phyloP scores from a whole-genome alignment of 2,329 filamentous ascomycete species.

The Cladosporium sp. region DNA sequence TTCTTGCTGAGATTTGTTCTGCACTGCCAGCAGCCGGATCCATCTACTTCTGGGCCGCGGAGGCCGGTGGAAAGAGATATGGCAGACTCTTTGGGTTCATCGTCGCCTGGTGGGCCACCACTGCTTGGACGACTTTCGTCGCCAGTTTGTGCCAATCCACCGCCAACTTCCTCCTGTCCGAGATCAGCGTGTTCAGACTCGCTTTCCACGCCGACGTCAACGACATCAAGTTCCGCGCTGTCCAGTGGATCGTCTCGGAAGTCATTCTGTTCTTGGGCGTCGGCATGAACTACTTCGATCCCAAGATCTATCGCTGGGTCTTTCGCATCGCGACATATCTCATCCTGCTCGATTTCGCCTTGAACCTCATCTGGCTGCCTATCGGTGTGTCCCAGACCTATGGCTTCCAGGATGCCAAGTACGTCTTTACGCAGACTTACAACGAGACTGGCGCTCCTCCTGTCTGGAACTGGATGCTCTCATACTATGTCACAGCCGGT shows the following conservation, averaged over 20 bases:
- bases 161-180: slow-evolving; percentile 39
- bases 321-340: slow-evolving; percentile 49
- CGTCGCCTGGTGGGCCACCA: slow-evolving; percentile 63
- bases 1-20: slow-evolving; percentile 58
- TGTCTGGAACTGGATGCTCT: slow-evolving; percentile 62
- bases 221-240: slow-evolving; percentile 55
- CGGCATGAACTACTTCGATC: slow-evolving; percentile 36
- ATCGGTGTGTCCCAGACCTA: slow-evolving; percentile 53
- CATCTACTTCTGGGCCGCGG: slow-evolving; percentile 60
- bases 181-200: slow-evolving; percentile 55
- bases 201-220: slow-evolving; percentile 51
- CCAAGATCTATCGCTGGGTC: slow-evolving; percentile 44
- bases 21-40: slow-evolving; percentile 56
- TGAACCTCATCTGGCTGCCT: slow-evolving; percentile 60
- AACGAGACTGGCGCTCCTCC: slow-evolving; percentile 47
- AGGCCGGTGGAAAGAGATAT: slow-evolving; percentile 52
- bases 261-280: slow-evolving; percentile 39
- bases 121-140: slow-evolving; percentile 54
- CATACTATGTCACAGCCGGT: slow-evolving; percentile 57
- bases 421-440: slow-evolving; percentile 59
- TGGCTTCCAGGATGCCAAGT: slow-evolving; percentile 56
- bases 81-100: slow-evolving; percentile 56
- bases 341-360: slow-evolving; percentile 55
- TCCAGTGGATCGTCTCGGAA: slow-evolving; percentile 57
- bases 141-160: slow-evolving; percentile 34